These are phyloP conservation scores for Volvox reticuliferus DNA, from an alignment of 139 green algal species.

Conservation along the genomic window DNA sequence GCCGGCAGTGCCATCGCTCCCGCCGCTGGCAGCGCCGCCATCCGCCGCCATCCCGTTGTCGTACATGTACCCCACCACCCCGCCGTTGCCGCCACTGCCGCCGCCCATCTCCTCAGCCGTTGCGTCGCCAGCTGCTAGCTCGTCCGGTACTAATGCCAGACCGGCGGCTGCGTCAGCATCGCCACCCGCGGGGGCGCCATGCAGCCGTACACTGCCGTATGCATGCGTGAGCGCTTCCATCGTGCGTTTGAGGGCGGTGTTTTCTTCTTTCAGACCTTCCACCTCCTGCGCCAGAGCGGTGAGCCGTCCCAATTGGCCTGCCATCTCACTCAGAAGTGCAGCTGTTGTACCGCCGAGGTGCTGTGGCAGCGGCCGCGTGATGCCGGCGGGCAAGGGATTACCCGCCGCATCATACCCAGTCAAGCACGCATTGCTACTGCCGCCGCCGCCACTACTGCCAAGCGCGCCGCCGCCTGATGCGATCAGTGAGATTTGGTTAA, in stretches of 20 bases:
- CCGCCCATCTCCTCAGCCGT: background rate
- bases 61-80: background rate
- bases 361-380: constrained; percentile 39
- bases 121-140: background rate
- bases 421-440: background rate
- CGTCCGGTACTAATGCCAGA: background rate
- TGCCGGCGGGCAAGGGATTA: constrained; percentile 42
- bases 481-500: too few relatives aligned
- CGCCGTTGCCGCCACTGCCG: background rate
- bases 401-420: background rate
- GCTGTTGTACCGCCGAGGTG: constrained; percentile 30
- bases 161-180: background rate
- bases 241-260: constrained; percentile 27
- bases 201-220: background rate
- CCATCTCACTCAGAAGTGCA: constrained; percentile 44
- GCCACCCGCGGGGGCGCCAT: background rate
- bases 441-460: background rate
- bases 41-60: background rate
- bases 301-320: constrained; percentile 37
- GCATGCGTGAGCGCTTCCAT: constrained; percentile 38
- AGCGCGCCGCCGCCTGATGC: too few relatives aligned
- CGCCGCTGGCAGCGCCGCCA: background rate
- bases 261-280: constrained; percentile 53
- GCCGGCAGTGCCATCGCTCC: background rate
- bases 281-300: constrained; percentile 41